Conservation (phyloP, 2,329 filamentous ascomycete species). For the Xylaria sp. region DNA sequence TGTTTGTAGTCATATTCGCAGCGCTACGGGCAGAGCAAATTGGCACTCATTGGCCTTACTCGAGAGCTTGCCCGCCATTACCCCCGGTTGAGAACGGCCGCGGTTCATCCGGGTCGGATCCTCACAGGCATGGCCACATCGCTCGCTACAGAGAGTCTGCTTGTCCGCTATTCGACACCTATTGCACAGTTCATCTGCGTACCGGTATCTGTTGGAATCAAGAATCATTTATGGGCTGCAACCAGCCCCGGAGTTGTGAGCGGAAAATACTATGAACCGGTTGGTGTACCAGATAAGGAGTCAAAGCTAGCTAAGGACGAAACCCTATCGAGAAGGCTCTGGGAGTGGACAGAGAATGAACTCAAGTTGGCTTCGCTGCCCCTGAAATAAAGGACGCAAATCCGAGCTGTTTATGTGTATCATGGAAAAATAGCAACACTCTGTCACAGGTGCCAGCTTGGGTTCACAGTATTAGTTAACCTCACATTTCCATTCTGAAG, state of each 20-base stretch:
- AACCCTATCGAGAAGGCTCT: slow-evolving; percentile 44
- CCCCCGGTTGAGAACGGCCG: slow-evolving; percentile 25
- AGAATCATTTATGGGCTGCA: slow-evolving; percentile 58
- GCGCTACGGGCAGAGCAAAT: slow-evolving; percentile 39
- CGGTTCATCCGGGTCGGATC: slow-evolving; percentile 30
- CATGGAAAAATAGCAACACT: too few species aligned
- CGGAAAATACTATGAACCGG: slow-evolving; percentile 52
- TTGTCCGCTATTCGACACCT: background rate
- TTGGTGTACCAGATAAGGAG: slow-evolving; percentile 45
- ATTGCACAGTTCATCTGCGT: slow-evolving; percentile 28
- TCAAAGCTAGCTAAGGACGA: slow-evolving; percentile 41
- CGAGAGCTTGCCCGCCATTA: slow-evolving; percentile 36
- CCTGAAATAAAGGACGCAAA: too few species aligned
- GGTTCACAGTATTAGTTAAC: too few species aligned
- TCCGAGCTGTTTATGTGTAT: too few species aligned
- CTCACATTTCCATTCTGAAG: too few species aligned
- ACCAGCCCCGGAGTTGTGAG: slow-evolving; percentile 49
- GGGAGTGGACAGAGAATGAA: slow-evolving; percentile 50
- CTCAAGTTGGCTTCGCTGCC: background rate
- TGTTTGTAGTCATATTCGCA: background rate
- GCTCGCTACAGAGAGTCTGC: slow-evolving; percentile 1
- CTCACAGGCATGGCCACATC: slow-evolving; percentile 16
- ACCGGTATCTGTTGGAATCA: slow-evolving; percentile 46
- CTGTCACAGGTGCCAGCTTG: too few species aligned
- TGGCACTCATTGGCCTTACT: slow-evolving; percentile 37